Percentiles rank a stretch among this genome's conserved stretches.
Conservation (phyloP, 2,329 filamentous ascomycete genomes). For the Aureobasidium lini region DNA sequence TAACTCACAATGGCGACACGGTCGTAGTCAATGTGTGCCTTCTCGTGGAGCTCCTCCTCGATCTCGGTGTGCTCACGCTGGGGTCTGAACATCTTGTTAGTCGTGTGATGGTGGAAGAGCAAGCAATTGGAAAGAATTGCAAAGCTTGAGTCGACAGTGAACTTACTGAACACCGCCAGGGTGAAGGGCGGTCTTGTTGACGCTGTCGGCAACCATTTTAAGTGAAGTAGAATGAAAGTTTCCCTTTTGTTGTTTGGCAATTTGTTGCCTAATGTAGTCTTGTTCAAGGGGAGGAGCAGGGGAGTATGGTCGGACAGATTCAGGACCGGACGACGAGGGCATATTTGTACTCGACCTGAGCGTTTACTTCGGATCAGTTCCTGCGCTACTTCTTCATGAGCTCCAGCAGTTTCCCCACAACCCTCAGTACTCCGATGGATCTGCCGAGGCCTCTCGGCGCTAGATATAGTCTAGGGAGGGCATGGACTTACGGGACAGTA, state of each 20-base stretch:
- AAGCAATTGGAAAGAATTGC: conserved; percentile 6
- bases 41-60: conserved; percentile 95
- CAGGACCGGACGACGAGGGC: neutral
- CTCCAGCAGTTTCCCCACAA: conserved; percentile 9
- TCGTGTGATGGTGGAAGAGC: conserved; percentile 12
- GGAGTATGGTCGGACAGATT: conserved; percentile 17
- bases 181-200: conserved; percentile 92
- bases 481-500: neutral
- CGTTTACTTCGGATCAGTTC: neutral
- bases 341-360: conserved; percentile 15
- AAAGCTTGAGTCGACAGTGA: neutral
- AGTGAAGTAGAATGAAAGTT: conserved; percentile 54
- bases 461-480: neutral
- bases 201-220: conserved; percentile 43
- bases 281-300: conserved; percentile 35
- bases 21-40: conserved; percentile 98
- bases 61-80: conserved; percentile 87
- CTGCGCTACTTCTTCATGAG: conserved; percentile 6
- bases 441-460: conserved; percentile 5
- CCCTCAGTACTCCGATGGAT: conserved; percentile 8
- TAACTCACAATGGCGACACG: conserved; percentile 85
- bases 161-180: conserved; percentile 84
- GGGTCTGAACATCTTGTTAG: conserved; percentile 49
- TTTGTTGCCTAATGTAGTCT: conserved; percentile 52
- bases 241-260: conserved; percentile 50